Evolutionary conservation across 352 stramenopile species (phyloP).

Genomic region (Phytopythium ostracodes): DNA sequence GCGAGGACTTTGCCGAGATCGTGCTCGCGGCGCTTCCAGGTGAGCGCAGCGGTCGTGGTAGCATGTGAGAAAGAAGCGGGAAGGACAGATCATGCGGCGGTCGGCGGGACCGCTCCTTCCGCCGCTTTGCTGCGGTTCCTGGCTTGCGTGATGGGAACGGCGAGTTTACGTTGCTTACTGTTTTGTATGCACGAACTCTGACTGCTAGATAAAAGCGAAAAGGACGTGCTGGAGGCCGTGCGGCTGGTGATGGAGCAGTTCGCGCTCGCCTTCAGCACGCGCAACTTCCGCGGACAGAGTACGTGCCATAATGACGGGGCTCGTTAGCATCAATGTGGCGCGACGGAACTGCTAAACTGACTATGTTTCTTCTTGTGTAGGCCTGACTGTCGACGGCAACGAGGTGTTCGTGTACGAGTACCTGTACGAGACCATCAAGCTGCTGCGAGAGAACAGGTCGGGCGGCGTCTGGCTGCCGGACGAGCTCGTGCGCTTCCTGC

Average conservation of each 20-base stretch:
- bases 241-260: slow-evolving; percentile 58
- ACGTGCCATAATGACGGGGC: neutral
- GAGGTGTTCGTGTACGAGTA: slow-evolving; percentile 57
- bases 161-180: neutral
- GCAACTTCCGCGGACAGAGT: slow-evolving; percentile 68
- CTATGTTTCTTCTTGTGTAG: slow-evolving; percentile 15
- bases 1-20: slow-evolving; percentile 35
- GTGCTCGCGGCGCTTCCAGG: slow-evolving; percentile 37
- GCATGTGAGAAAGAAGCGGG: neutral
- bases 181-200: neutral
- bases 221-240: slow-evolving; percentile 42
- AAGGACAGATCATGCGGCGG: neutral
- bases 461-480: slow-evolving; percentile 66
- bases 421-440: slow-evolving; percentile 63
- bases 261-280: slow-evolving; percentile 52
- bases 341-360: neutral
- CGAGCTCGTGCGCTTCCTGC: slow-evolving; percentile 51
- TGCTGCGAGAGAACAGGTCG: slow-evolving; percentile 49
- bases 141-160: neutral
- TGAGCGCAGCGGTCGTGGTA: neutral
- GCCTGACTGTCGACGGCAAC: slow-evolving; percentile 25
- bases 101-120: too few relatives aligned
- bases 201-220: slow-evolving; percentile 23
- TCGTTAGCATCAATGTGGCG: neutral
- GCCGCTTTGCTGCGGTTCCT: neutral